Evolutionary conservation across 192 early-diverging fungal genomes (phyloP).

Genomic region (Oehlia diaphana): DNA sequence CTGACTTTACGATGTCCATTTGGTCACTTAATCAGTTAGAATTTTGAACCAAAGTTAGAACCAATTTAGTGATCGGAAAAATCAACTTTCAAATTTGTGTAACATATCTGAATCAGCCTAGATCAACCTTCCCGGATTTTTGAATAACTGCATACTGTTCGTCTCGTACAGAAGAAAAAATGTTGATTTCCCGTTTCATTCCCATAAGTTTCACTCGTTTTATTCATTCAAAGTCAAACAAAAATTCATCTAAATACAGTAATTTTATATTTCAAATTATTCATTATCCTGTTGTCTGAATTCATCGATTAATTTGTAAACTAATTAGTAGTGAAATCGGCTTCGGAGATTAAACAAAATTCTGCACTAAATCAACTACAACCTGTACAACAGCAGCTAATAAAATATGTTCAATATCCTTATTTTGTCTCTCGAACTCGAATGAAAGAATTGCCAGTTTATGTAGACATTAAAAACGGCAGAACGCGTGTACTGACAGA

Average conservation of each 20-base stretch:
- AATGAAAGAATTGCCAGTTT: constrained; percentile 65
- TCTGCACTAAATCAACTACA: neutral
- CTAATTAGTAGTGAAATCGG: neutral
- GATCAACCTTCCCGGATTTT: no score
- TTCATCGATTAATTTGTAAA: neutral
- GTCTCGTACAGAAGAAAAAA: neutral
- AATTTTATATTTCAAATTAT: neutral
- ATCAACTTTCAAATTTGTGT: no score
- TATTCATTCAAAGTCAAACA: neutral
- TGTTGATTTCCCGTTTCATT: neutral
- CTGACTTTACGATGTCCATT: constrained; percentile 80
- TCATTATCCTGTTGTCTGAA: neutral
- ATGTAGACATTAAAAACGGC: constrained; percentile 68
- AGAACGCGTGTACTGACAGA: constrained; percentile 62
- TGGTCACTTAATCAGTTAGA: neutral
- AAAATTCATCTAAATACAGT: neutral
- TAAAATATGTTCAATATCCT: constrained; percentile 30
- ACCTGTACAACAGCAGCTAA: neutral
- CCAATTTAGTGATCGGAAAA: no score
- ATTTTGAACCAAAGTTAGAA: no score
- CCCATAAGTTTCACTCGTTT: neutral
- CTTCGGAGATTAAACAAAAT: neutral
- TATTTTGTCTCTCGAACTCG: constrained; percentile 70
- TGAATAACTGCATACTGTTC: no score
- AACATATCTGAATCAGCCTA: no score